A percentile compares a stretch with the other conserved stretches of the same genome.
These are phyloP conservation scores for Magnolia officinalis DNA, from an alignment of 164 flowering plant genomes.

Conservation along the genomic window DNA sequence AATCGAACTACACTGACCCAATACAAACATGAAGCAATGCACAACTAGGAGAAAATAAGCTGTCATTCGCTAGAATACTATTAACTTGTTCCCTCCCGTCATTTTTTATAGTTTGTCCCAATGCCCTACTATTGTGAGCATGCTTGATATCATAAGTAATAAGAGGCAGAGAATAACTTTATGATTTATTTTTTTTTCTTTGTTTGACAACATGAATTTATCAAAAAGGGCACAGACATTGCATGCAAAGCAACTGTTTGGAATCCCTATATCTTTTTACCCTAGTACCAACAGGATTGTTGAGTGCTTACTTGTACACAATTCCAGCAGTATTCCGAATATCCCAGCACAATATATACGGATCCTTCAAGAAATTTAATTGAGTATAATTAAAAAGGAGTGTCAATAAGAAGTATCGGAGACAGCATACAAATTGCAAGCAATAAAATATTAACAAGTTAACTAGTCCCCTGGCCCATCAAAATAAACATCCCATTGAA, in stretches of 20 bases:
- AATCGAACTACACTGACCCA: background rate
- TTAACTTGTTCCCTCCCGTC: too few relatives aligned
- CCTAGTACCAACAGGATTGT: background rate
- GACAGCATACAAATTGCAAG: background rate
- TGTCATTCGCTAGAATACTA: background rate
- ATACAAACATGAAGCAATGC: background rate
- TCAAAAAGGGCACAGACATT: too few relatives aligned
- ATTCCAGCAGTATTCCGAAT: slow-evolving; percentile 68
- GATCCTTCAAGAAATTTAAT: slow-evolving; percentile 55
- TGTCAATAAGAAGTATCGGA: background rate
- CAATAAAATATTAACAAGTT: background rate
- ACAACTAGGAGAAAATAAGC: background rate
- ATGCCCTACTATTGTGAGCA: too few relatives aligned
- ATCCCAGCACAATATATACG: slow-evolving; percentile 93
- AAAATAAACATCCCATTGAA: background rate
- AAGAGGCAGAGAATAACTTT: too few relatives aligned
- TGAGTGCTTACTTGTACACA: slow-evolving; percentile 77
- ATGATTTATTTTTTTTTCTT: background rate
- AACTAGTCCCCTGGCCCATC: background rate
- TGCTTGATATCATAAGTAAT: too few relatives aligned
- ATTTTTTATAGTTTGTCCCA: too few relatives aligned
- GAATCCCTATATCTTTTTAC: background rate
- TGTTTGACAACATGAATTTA: background rate
- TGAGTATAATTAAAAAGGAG: background rate
- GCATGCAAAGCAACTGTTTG: background rate